Conservation (phyloP, 2,329 filamentous ascomycete species). For the Coniosporium tulheliwenetii region DNA sequence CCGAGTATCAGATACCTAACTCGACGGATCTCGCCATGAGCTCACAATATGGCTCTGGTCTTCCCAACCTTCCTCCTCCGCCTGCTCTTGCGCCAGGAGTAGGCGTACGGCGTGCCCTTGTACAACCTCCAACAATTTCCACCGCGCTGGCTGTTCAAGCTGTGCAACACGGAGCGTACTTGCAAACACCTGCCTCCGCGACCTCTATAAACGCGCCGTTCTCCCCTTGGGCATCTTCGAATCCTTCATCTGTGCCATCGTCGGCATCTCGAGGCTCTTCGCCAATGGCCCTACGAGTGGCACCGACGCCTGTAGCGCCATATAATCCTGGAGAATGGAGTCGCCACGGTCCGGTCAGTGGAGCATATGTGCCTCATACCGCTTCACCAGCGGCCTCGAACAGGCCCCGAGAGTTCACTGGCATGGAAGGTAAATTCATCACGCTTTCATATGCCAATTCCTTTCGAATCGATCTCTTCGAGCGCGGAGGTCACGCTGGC, state of each 20-base stretch:
- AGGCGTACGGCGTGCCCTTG: conserved; percentile 11
- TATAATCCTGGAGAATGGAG: conserved; percentile 37
- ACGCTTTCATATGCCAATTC: too few species aligned
- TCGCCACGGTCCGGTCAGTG: conserved; percentile 20
- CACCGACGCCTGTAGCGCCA: conserved; percentile 16
- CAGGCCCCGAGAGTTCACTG: conserved; percentile 22
- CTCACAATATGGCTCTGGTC: conserved; percentile 13
- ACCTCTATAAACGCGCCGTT: conserved; percentile 19
- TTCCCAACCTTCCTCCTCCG: conserved; percentile 11
- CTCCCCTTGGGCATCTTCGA: conserved; percentile 15
- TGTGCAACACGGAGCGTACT: conserved; percentile 14
- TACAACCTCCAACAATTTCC: conserved; percentile 25
- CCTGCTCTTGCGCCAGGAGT: conserved; percentile 1
- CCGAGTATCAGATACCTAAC: too few species aligned
- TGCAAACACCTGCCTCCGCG: conserved; percentile 22
- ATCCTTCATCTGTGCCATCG: conserved; percentile 8
- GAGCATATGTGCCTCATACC: conserved; percentile 17
- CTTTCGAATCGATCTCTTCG: too few species aligned
- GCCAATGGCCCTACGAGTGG: conserved; percentile 19
- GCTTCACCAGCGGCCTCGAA: conserved; percentile 14
- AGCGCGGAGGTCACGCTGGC: too few species aligned
- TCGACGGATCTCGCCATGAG: conserved; percentile 8
- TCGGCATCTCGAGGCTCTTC: conserved; percentile 11
- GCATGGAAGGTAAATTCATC: conserved; percentile 29
- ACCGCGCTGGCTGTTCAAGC: conserved; percentile 19